Conservation (phyloP, 2,329 filamentous ascomycete species). For the Scortechinia acanthostroma region DNA sequence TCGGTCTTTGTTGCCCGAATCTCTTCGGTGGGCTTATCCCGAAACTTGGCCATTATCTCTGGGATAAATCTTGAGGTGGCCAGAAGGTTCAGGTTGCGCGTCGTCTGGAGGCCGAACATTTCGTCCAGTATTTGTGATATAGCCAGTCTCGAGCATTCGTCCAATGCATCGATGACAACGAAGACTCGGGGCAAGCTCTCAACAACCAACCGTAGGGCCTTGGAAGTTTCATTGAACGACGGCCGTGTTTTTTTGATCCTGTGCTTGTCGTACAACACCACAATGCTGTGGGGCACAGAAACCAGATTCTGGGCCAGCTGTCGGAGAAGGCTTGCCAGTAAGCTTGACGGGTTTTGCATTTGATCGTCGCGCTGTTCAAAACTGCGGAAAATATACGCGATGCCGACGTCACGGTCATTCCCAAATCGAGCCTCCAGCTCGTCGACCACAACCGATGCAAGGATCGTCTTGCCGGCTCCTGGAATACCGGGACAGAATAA, state of each 20-base stretch:
- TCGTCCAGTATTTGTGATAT: slow-evolving; percentile 6
- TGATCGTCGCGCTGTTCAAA: slow-evolving; percentile 28
- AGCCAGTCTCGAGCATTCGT: slow-evolving; percentile 4
- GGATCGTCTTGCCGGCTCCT: slow-evolving; percentile 38
- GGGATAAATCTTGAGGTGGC: slow-evolving; percentile 18
- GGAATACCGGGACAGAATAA: slow-evolving; percentile 38
- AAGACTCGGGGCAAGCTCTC: no score
- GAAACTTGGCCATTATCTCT: slow-evolving; percentile 10
- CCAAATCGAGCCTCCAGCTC: slow-evolving; percentile 17
- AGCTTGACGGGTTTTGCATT: no score
- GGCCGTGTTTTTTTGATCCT: no score
- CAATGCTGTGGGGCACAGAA: no score
- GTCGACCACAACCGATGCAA: slow-evolving; percentile 30
- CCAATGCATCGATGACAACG: slow-evolving; percentile 1
- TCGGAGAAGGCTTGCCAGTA: no score
- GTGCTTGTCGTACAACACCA: no score
- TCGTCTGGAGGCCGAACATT: slow-evolving; percentile 8
- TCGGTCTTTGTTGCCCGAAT: slow-evolving; percentile 22
- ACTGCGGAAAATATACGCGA: slow-evolving; percentile 38
- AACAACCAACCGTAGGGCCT: no score
- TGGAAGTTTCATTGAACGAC: no score
- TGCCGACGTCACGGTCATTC: slow-evolving; percentile 13
- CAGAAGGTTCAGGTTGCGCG: slow-evolving; percentile 12
- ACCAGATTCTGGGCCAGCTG: no score
- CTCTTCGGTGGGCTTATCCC: slow-evolving; percentile 9